A percentile compares a stretch with the other conserved stretches of the same genome.
Conservation (phyloP, 257 asterid genomes). For the Nicotiana sylvestris region DNA sequence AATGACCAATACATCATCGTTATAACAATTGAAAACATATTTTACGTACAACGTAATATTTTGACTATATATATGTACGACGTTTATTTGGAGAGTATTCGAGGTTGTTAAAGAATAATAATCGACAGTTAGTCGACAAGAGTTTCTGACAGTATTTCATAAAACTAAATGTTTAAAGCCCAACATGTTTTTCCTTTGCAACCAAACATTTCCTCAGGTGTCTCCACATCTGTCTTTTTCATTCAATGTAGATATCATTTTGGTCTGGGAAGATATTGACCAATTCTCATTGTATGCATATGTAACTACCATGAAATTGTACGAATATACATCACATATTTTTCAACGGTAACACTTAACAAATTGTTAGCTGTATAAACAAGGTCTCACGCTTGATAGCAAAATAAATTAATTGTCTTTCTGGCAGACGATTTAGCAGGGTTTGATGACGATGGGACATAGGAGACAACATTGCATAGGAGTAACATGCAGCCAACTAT, state of each 20-base stretch:
- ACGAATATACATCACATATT: neutral
- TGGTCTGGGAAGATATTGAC: neutral
- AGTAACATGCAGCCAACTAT: constrained; percentile 29
- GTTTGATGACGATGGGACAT: constrained; percentile 5
- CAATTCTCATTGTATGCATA: neutral
- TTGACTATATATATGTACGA: neutral
- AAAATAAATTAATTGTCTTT: too few species aligned
- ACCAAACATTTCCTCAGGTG: neutral
- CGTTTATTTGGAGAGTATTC: neutral
- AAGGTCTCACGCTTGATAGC: too few species aligned
- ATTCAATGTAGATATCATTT: neutral
- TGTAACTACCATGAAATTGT: neutral
- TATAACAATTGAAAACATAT: neutral
- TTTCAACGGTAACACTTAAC: neutral
- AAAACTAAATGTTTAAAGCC: neutral
- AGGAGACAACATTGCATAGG: neutral
- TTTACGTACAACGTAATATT: neutral
- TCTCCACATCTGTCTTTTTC: neutral
- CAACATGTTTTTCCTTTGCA: constrained; percentile 13
- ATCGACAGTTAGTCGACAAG: constrained; percentile 4
- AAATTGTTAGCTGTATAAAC: too few species aligned
- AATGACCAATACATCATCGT: neutral
- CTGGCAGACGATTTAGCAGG: neutral
- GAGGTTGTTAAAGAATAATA: neutral
- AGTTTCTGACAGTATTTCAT: neutral